Conservation (phyloP, 2,329 filamentous ascomycete genomes). For the Volutella citrinella region DNA sequence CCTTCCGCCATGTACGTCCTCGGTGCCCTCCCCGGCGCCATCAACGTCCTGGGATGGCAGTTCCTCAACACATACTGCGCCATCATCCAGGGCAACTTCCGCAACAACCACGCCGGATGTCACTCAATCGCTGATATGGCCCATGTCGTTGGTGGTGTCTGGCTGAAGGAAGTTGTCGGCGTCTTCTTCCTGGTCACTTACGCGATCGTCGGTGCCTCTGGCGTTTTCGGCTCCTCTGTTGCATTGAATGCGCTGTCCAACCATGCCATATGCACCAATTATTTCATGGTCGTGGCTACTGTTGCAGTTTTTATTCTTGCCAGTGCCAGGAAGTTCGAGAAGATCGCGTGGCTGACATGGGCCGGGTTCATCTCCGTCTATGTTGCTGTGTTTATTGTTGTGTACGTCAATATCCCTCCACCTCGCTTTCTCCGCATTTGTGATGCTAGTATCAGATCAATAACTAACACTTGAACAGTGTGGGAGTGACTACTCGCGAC, state of each 20-base stretch:
- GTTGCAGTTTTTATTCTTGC: conserved; percentile 46
- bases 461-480: conserved; percentile 20
- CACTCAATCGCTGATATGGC: conserved; percentile 53
- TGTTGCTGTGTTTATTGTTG: conserved; percentile 54
- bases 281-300: conserved; percentile 51
- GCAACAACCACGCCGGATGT: conserved; percentile 35
- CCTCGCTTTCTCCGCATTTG: neutral
- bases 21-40: conserved; percentile 40
- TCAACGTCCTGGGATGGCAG: conserved; percentile 42
- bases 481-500: conserved; percentile 55
- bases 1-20: conserved; percentile 40
- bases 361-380: conserved; percentile 58
- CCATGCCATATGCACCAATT: conserved; percentile 57
- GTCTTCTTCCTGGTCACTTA: neutral
- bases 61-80: conserved; percentile 39
- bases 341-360: conserved; percentile 62
- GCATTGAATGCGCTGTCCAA: conserved; percentile 57
- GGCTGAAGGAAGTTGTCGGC: neutral
- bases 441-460: neutral
- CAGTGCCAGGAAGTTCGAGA: conserved; percentile 55
- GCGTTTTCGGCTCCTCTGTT: conserved; percentile 56
- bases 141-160: conserved; percentile 50
- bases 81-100: conserved; percentile 38
- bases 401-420: too few species aligned
- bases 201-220: conserved; percentile 51